Percentiles rank a stretch among this genome's conserved stretches.
Conservation (phyloP, 2,329 filamentous ascomycete genomes). For the Myriosclerotinia scirpicola region DNA sequence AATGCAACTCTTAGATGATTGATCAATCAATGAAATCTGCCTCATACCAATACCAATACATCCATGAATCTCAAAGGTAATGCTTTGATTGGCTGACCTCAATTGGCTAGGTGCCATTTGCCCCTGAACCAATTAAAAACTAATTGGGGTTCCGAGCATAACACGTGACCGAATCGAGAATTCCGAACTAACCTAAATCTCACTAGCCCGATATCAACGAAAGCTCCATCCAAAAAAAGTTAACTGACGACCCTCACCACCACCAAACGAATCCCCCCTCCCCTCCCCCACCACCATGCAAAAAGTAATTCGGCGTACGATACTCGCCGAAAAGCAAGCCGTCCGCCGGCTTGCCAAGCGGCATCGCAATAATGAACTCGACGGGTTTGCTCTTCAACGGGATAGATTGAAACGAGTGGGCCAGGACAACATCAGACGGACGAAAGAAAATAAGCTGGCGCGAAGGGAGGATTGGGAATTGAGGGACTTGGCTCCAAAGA, state of each 20-base stretch:
- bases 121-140: slow-evolving; percentile 20
- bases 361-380: slow-evolving; percentile 36
- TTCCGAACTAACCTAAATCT: neutral
- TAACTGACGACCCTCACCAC: slow-evolving; percentile 13
- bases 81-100: slow-evolving; percentile 3
- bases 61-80: slow-evolving; percentile 4
- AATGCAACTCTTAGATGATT: neutral
- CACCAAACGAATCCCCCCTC: slow-evolving; percentile 15
- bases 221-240: slow-evolving; percentile 26
- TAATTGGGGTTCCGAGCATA: neutral
- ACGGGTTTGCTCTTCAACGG: neutral
- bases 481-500: slow-evolving; percentile 74
- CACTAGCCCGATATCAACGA: slow-evolving; percentile 16
- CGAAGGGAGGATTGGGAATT: slow-evolving; percentile 76
- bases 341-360: slow-evolving; percentile 47
- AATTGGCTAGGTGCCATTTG: neutral
- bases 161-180: neutral
- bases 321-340: slow-evolving; percentile 65
- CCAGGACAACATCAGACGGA: slow-evolving; percentile 29
- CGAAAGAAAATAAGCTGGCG: slow-evolving; percentile 52
- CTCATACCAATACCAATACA: neutral
- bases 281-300: slow-evolving; percentile 54
- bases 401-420: neutral
- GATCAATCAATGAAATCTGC: neutral
- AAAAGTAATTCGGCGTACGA: slow-evolving; percentile 66